Percentiles rank a stretch among this genome's conserved stretches.
These are phyloP conservation scores for Babesia bovis DNA, from an alignment of 169 alveolate species.

Conservation along the genomic window DNA sequence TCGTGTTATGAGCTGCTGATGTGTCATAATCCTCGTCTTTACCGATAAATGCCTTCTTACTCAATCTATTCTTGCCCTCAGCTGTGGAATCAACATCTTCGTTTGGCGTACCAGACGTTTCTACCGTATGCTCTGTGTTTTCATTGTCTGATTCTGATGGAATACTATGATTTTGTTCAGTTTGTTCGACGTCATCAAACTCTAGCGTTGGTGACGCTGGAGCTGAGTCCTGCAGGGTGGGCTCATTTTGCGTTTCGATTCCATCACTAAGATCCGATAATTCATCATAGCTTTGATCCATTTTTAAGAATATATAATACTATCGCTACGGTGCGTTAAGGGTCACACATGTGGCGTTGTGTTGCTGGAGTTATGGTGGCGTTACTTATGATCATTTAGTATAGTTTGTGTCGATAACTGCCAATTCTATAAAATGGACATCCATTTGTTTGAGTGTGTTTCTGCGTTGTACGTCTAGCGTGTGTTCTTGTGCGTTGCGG, in stretches of 20 bases:
- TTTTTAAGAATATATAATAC: not conserved
- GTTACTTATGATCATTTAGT: conserved; percentile 3
- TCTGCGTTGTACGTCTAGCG: conserved; percentile 7
- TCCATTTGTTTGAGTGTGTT: conserved; percentile 9
- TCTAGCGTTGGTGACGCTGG: not conserved
- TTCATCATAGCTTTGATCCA: no score
- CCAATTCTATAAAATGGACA: conserved; percentile 14
- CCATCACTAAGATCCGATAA: no score
- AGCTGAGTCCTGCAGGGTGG: not conserved
- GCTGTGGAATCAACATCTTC: not conserved
- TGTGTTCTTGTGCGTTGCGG: not conserved
- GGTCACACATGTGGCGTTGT: not conserved
- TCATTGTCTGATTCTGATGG: not conserved
- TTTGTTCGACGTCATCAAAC: not conserved
- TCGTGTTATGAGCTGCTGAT: no score
- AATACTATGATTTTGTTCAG: not conserved
- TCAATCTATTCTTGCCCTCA: not conserved
- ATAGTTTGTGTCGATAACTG: not conserved
- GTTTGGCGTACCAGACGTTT: not conserved
- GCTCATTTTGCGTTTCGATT: no score
- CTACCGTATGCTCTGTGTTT: not conserved
- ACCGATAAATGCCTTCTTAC: no score
- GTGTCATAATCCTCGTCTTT: no score
- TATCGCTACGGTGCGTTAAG: not conserved
- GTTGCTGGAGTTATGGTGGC: not conserved